Conservation (phyloP, 2,329 filamentous ascomycete species). For the Calonectria pseudoreteaudii region DNA sequence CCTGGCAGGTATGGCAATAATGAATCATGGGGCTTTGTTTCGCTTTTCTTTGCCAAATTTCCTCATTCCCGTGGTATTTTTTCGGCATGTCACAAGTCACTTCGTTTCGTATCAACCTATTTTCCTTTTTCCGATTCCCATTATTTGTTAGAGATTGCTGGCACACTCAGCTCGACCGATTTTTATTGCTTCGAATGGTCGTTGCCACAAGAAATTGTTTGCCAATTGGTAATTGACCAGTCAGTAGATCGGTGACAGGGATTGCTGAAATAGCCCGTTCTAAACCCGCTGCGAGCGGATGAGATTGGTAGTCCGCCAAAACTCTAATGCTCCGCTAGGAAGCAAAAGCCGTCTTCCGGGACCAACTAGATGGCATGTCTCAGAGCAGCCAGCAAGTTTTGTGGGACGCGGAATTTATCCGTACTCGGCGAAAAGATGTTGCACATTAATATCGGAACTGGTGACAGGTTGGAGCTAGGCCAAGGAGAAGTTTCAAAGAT, state of each 20-base stretch:
- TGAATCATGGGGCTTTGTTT: background rate
- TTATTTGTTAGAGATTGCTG: background rate
- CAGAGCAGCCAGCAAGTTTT: background rate
- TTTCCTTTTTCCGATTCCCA: background rate
- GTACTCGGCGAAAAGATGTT: background rate
- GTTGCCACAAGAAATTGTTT: background rate
- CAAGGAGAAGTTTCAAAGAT: background rate
- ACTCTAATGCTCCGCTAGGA: background rate
- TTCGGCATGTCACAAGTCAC: background rate
- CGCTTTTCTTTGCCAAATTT: background rate
- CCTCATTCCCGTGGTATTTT: background rate
- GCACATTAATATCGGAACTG: background rate
- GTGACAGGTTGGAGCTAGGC: background rate
- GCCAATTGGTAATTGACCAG: background rate
- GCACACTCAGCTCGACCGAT: background rate
- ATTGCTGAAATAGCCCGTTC: background rate
- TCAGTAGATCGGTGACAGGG: background rate
- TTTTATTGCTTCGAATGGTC: background rate
- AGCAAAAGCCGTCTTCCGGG: background rate
- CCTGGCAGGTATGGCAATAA: background rate
- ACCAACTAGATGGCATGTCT: background rate
- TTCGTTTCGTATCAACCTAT: background rate
- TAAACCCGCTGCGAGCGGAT: background rate
- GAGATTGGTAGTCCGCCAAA: background rate
- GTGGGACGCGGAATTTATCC: constrained; percentile 1